A percentile compares a stretch with the other conserved stretches of the same genome.
Conservation (phyloP, 371 early-diverging fungal species). For the Mortierella sp. region DNA sequence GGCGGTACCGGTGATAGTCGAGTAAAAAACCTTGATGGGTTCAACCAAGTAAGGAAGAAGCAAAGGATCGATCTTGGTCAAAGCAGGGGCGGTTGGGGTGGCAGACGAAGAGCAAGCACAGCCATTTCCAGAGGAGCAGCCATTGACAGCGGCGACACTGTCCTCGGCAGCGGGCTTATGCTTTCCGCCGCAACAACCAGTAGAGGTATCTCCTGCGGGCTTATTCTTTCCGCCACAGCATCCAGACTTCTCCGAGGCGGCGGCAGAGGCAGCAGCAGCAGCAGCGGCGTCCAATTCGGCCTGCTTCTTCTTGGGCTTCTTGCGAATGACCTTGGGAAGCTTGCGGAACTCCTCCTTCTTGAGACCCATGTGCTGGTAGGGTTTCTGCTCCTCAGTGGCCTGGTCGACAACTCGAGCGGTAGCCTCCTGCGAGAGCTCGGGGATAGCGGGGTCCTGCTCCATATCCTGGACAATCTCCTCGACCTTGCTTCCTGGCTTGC, state of each 20-base stretch:
- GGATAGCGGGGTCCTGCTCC: constrained; percentile 50
- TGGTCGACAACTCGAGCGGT: constrained; percentile 25
- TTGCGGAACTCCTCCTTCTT: constrained; percentile 53
- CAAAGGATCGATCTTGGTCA: constrained; percentile 35
- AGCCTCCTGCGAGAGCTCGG: constrained; percentile 27
- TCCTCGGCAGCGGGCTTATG: constrained; percentile 23
- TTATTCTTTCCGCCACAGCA: constrained; percentile 57
- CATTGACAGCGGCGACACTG: constrained; percentile 1
- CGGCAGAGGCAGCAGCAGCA: neutral
- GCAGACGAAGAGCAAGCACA: constrained; percentile 36
- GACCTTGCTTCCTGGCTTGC: constrained; percentile 24
- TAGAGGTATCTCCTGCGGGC: constrained; percentile 40
- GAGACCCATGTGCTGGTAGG: constrained; percentile 45
- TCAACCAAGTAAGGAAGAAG: constrained; percentile 34
- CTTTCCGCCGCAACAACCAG: constrained; percentile 56
- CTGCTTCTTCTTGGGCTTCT: constrained; percentile 55
- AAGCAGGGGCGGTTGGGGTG: neutral
- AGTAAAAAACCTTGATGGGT: constrained; percentile 63
- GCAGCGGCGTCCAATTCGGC: constrained; percentile 19
- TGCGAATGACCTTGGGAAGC: constrained; percentile 56
- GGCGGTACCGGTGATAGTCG: constrained; percentile 61
- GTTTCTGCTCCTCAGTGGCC: constrained; percentile 31
- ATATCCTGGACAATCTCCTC: constrained; percentile 36
- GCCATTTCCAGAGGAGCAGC: constrained; percentile 12
- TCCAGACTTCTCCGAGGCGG: constrained; percentile 11